Evolutionary conservation across 192 early-diverging fungal genomes (phyloP).

Genomic region (Gigaspora rosea): DNA sequence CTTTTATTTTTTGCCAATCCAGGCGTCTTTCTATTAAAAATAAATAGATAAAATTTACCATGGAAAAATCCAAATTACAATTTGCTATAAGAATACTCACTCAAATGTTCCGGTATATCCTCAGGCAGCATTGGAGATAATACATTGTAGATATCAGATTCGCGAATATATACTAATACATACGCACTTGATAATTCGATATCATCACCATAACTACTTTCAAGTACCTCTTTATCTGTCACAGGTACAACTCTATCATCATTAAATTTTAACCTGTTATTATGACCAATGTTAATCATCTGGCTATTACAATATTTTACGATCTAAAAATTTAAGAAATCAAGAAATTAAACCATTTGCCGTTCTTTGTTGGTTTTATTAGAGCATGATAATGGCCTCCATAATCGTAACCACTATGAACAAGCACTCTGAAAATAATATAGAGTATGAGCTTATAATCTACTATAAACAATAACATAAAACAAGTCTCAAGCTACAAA

Average conservation of each 20-base stretch:
- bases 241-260: conserved; percentile 91
- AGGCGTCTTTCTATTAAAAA: conserved; percentile 49
- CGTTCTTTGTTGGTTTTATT: conserved; percentile 74
- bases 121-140: conserved; percentile 62
- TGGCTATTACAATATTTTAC: neutral
- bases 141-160: conserved; percentile 69
- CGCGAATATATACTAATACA: conserved; percentile 97
- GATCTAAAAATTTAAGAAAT: neutral
- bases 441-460: too few relatives aligned
- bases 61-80: neutral
- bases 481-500: conserved; percentile 45
- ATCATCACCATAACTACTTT: conserved; percentile 94
- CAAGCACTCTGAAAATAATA: conserved; percentile 71
- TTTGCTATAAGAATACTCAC: conserved; percentile 28
- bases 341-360: conserved; percentile 57
- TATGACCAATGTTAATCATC: neutral
- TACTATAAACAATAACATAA: too few relatives aligned
- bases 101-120: conserved; percentile 85
- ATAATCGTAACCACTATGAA: conserved; percentile 90
- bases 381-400: conserved; percentile 95
- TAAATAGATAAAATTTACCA: neutral
- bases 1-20: conserved; percentile 65
- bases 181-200: conserved; percentile 93
- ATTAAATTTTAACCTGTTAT: conserved; percentile 78
- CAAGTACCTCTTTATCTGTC: conserved; percentile 78